Percentiles rank a stretch among this genome's conserved stretches.
Evolutionary conservation across 129 eudicot genomes (phyloP).

Genomic region (Erigeron canadensis): DNA sequence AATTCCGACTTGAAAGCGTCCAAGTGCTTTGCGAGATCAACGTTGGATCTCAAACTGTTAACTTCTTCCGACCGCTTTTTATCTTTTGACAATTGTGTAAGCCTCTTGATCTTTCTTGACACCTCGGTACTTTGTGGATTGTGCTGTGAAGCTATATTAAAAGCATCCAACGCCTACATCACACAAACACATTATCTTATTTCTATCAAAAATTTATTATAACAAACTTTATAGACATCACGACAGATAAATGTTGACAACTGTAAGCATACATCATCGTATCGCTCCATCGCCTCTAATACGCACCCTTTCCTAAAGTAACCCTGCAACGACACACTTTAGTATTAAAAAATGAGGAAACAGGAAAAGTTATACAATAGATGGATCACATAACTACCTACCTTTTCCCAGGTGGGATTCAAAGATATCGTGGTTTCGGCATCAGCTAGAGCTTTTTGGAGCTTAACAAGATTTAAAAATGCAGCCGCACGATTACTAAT

Average conservation of each 20-base stretch:
- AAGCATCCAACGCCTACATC: slow-evolving; percentile 79
- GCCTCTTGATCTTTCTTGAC: slow-evolving; percentile 85
- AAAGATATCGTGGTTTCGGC: slow-evolving; percentile 84
- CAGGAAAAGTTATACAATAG: neutral
- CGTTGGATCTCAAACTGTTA: slow-evolving; percentile 66
- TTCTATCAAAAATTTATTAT: too few species aligned
- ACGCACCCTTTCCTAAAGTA: slow-evolving; percentile 97
- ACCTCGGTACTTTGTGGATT: slow-evolving; percentile 93
- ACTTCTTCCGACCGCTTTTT: slow-evolving; percentile 79
- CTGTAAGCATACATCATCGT: slow-evolving; percentile 61
- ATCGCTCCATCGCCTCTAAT: slow-evolving; percentile 93
- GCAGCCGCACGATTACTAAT: slow-evolving; percentile 97
- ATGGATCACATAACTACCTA: slow-evolving; percentile 48
- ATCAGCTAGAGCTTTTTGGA: slow-evolving; percentile 87
- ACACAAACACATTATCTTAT: neutral
- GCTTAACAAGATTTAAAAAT: slow-evolving; percentile 83
- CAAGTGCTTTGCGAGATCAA: slow-evolving; percentile 82
- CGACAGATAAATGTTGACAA: neutral
- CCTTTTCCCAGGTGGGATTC: slow-evolving; percentile 97
- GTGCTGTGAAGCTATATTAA: slow-evolving; percentile 66
- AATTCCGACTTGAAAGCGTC: slow-evolving; percentile 64
- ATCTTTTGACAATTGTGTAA: slow-evolving; percentile 67
- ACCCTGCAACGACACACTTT: slow-evolving; percentile 53
- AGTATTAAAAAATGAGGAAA: neutral
- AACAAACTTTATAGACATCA: too few species aligned